A percentile compares a stretch with the other conserved stretches of the same genome.
Conservation (phyloP, 345 rosid genomes). For the Syzygium oleosum region DNA sequence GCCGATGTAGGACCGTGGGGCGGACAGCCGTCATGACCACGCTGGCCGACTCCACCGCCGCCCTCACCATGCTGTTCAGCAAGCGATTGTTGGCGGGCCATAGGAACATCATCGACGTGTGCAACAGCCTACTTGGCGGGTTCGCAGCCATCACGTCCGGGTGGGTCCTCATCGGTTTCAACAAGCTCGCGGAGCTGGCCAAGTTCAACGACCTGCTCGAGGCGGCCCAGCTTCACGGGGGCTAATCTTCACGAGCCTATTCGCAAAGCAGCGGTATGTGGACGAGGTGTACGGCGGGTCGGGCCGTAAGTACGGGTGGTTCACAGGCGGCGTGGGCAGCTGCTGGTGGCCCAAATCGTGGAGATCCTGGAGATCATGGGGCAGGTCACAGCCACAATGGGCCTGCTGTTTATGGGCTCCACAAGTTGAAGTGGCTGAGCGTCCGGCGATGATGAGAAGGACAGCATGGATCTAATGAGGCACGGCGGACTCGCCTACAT, state of each 20-base stretch:
- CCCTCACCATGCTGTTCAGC: conserved; percentile 62
- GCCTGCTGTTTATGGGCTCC: conserved; percentile 45
- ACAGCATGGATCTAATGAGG: conserved; percentile 74
- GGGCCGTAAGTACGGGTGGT: conserved; percentile 31
- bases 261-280: conserved; percentile 38
- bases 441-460: conserved; percentile 52
- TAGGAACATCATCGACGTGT: conserved; percentile 70
- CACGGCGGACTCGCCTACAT: conserved; percentile 80
- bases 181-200: conserved; percentile 42
- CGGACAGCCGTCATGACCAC: conserved; percentile 79
- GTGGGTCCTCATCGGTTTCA: conserved; percentile 48
- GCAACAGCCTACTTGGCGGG: conserved; percentile 75
- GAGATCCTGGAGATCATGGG: conserved; percentile 44
- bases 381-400: conserved; percentile 80
- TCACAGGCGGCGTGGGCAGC: conserved; percentile 73
- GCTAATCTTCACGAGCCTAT: conserved; percentile 66
- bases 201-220: conserved; percentile 61
- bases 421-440: conserved; percentile 43
- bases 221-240: conserved; percentile 75
- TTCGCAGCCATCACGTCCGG: conserved; percentile 83
- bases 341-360: conserved; percentile 56
- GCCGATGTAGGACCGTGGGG: conserved; percentile 80
- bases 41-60: conserved; percentile 69
- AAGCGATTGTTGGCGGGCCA: conserved; percentile 58
- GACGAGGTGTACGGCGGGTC: conserved; percentile 37